These are phyloP conservation scores for Crucihimalaya himalaica DNA, from an alignment of 345 rosid genomes.

Conservation along the genomic window DNA sequence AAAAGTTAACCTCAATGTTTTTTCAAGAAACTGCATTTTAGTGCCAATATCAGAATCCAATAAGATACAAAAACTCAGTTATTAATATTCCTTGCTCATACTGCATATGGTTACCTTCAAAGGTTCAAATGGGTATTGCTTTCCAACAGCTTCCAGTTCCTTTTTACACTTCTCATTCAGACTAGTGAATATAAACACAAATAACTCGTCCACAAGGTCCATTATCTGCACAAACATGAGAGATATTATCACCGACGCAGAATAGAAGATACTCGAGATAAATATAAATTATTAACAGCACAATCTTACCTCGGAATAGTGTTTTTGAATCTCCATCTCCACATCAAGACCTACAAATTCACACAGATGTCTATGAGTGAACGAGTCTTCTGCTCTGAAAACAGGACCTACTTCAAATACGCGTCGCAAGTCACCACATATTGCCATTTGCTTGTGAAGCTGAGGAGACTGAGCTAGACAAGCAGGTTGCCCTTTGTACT, in stretches of 20 bases:
- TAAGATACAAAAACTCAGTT: constrained; percentile 10
- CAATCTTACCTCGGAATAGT: constrained; percentile 71
- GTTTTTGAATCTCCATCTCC: constrained; percentile 79
- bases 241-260: not conserved
- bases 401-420: constrained; percentile 89
- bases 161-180: constrained; percentile 64
- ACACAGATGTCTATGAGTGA: constrained; percentile 86
- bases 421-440: constrained; percentile 73
- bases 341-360: constrained; percentile 89
- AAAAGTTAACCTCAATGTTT: constrained; percentile 70
- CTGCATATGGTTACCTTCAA: constrained; percentile 58
- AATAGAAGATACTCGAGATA: not conserved
- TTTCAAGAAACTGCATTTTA: constrained; percentile 64
- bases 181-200: constrained; percentile 65
- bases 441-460: constrained; percentile 90
- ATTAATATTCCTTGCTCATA: not conserved
- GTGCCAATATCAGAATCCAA: constrained; percentile 17
- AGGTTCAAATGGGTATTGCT: constrained; percentile 81
- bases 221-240: constrained; percentile 54
- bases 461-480: constrained; percentile 97
- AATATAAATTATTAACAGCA: not conserved
- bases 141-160: constrained; percentile 74
- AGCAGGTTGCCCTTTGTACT: constrained; percentile 87
- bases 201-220: constrained; percentile 75
- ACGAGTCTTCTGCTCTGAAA: constrained; percentile 92